phyloP scores from a whole-genome alignment of 2,329 filamentous ascomycete genomes.

The Claviceps monticola region DNA sequence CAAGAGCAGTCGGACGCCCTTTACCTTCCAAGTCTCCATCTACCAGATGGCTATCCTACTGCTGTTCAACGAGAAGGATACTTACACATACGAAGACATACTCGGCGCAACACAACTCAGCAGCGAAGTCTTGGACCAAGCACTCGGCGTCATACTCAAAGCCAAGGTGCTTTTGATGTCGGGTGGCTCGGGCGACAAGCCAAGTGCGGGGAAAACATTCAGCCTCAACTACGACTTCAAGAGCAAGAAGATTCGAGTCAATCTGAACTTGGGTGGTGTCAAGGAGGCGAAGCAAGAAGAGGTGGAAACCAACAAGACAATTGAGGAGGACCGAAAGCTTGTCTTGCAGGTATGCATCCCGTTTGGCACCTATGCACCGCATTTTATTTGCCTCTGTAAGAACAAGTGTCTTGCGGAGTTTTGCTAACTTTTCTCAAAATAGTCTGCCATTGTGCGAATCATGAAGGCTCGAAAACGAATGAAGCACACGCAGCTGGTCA shows the following conservation, averaged over 20 bases:
- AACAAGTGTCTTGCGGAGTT: too few species aligned
- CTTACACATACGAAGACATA: slow-evolving; percentile 78
- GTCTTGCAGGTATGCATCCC: slow-evolving; percentile 68
- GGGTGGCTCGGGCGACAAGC: slow-evolving; percentile 55
- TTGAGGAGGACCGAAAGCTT: slow-evolving; percentile 94
- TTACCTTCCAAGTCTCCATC: slow-evolving; percentile 92
- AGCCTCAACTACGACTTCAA: slow-evolving; percentile 89
- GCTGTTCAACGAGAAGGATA: slow-evolving; percentile 85
- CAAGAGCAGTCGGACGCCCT: slow-evolving; percentile 78
- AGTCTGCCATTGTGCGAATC: slow-evolving; percentile 97
- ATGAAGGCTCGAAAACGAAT: slow-evolving; percentile 91
- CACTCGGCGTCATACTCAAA: slow-evolving; percentile 76
- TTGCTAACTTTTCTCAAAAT: background rate
- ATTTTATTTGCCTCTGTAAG: too few species aligned
- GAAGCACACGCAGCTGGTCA: slow-evolving; percentile 48
- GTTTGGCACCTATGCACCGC: too few species aligned
- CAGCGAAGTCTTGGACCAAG: slow-evolving; percentile 73
- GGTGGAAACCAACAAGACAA: slow-evolving; percentile 97
- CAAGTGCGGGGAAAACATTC: slow-evolving; percentile 66
- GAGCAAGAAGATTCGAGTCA: slow-evolving; percentile 95
- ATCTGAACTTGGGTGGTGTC: slow-evolving; percentile 88
- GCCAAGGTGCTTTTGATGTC: slow-evolving; percentile 72
- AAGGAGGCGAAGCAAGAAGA: slow-evolving; percentile 93
- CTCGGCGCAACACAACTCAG: slow-evolving; percentile 65
- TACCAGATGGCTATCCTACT: slow-evolving; percentile 96